Percentiles rank a stretch among this genome's conserved stretches.
These are phyloP conservation scores for Paramecium caudatum DNA, from an alignment of 73 alveolate species.

Conservation along the genomic window DNA sequence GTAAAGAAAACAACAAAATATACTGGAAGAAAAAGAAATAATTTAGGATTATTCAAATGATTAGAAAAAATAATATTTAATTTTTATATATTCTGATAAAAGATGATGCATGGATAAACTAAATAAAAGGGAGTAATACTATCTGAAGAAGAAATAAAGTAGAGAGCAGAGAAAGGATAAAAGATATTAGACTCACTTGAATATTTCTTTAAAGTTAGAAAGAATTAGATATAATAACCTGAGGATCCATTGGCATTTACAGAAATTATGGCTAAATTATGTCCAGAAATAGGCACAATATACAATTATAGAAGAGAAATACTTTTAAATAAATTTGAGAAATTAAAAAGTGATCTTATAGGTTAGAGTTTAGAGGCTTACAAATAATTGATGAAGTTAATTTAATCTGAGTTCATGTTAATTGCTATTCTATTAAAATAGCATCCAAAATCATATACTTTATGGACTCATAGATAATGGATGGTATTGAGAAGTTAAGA, in stretches of 20 bases:
- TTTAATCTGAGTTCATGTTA: conserved; percentile 81
- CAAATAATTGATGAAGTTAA: conserved; percentile 70
- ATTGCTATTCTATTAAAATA: conserved; percentile 82
- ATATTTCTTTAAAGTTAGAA: conserved; percentile 85
- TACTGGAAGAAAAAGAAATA: conserved; percentile 96
- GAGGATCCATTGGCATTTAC: conserved; percentile 86
- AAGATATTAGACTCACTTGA: conserved; percentile 82
- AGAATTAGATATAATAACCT: conserved; percentile 74
- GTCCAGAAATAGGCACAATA: conserved; percentile 91
- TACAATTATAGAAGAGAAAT: conserved; percentile 93
- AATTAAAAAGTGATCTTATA: conserved; percentile 28
- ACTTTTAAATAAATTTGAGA: conserved; percentile 73
- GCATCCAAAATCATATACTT: conserved; percentile 90
- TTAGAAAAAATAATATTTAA: neutral
- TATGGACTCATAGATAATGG: conserved; percentile 96
- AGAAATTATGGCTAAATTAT: conserved; percentile 82
- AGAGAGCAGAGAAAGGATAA: conserved; percentile 82
- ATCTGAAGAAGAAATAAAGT: conserved; percentile 85
- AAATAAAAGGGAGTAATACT: conserved; percentile 81
- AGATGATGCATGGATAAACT: conserved; percentile 92
- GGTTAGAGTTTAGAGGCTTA: neutral
- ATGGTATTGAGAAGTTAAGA: conserved; percentile 83
- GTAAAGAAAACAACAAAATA: conserved; percentile 94
- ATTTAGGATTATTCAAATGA: conserved; percentile 65
- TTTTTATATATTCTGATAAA: conserved; percentile 70